Percentiles rank a stretch among this genome's conserved stretches.
Evolutionary conservation across 805 yeast species (phyloP).

Genomic region (Candida germanica): DNA sequence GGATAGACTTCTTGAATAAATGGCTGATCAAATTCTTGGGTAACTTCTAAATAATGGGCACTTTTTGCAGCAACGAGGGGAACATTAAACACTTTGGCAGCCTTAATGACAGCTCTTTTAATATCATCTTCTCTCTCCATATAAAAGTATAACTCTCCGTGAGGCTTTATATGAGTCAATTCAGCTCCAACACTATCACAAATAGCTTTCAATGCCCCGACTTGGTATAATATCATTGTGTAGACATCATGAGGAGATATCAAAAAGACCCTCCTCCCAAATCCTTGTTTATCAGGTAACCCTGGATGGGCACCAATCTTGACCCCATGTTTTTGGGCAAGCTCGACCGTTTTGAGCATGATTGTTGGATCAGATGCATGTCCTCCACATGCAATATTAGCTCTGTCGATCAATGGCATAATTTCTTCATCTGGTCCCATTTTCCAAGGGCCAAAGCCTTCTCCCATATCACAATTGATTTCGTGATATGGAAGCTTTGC

Average conservation of each 20-base stretch:
- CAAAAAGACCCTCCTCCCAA: conserved; percentile 36
- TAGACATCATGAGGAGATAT: conserved; percentile 36
- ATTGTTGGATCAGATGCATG: conserved; percentile 40
- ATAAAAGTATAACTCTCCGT: conserved; percentile 38
- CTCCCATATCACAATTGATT: conserved; percentile 35
- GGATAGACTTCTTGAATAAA: conserved; percentile 36
- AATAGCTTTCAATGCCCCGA: conserved; percentile 37
- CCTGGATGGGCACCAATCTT: conserved; percentile 41
- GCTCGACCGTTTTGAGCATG: conserved; percentile 30
- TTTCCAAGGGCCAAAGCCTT: conserved; percentile 35
- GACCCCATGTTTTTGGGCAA: conserved; percentile 33
- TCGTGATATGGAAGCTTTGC: conserved; percentile 18
- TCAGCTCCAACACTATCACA: conserved; percentile 32
- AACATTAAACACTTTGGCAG: conserved; percentile 31
- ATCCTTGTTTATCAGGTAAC: conserved; percentile 36
- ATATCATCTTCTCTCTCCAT: conserved; percentile 32
- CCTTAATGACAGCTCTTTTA: conserved; percentile 33
- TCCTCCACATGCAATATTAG: conserved; percentile 41
- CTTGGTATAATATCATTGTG: conserved; percentile 34
- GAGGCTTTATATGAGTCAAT: conserved; percentile 34
- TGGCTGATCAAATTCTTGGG: conserved; percentile 28
- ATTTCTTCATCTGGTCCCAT: conserved; percentile 40
- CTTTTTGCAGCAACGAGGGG: conserved; percentile 39
- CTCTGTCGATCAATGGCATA: conserved; percentile 37
- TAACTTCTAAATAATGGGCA: conserved; percentile 23